Conservation (phyloP, 2,329 filamentous ascomycete genomes). For the Pseudocercospora ulei region DNA sequence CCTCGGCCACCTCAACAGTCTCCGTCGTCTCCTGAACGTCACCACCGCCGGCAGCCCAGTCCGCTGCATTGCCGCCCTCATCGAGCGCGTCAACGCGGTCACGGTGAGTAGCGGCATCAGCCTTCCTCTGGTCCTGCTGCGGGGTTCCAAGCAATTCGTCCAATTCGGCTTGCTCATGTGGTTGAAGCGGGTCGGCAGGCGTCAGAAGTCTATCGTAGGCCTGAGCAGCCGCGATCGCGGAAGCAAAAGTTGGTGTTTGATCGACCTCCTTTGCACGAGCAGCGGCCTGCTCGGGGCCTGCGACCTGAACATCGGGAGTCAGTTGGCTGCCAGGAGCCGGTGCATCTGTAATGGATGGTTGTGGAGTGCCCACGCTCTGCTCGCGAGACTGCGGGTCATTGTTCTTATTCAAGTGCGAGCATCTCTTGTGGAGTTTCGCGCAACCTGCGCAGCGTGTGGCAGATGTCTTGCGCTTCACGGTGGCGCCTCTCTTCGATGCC, state of each 20-base stretch:
- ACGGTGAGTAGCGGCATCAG: background rate
- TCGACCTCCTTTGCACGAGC: background rate
- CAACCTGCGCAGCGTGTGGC: background rate
- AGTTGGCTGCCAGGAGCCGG: background rate
- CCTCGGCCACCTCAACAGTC: background rate
- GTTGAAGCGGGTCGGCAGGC: background rate
- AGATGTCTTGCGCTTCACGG: background rate
- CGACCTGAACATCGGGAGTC: too few species aligned
- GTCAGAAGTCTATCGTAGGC: background rate
- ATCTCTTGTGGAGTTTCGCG: background rate
- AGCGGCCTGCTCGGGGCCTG: background rate
- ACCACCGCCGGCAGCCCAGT: background rate
- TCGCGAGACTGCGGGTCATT: background rate
- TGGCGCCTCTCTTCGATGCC: background rate
- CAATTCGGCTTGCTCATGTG: constrained; percentile 3
- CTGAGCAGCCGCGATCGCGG: too few species aligned
- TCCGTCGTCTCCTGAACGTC: background rate
- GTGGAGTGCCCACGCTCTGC: background rate
- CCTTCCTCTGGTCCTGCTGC: background rate
- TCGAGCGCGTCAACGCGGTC: background rate
- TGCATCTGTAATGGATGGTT: background rate
- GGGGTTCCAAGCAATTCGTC: background rate
- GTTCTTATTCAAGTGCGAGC: background rate
- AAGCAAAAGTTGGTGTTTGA: background rate
- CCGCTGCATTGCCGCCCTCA: background rate